Evolutionary conservation across 164 flowering plant species (phyloP).

Genomic region (Umbilicus rupestris): DNA sequence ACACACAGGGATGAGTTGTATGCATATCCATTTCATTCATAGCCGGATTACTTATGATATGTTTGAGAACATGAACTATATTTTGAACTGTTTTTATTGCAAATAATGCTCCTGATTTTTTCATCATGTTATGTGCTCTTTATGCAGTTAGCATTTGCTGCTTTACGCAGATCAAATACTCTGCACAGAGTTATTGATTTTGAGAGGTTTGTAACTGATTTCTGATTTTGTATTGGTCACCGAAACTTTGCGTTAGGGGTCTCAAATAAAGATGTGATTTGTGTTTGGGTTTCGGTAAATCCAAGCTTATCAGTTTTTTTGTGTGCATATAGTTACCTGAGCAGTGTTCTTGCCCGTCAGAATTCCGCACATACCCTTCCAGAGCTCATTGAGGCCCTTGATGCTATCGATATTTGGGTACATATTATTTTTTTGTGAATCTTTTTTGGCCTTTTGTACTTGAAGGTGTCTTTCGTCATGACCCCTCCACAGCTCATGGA

Average conservation of each 20-base stretch:
- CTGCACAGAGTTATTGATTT: constrained; percentile 55
- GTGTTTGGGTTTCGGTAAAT: background rate
- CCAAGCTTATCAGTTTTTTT: constrained; percentile 4
- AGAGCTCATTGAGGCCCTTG: constrained; percentile 46
- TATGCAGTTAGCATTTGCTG: constrained; percentile 88
- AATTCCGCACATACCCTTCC: constrained; percentile 32
- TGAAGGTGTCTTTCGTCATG: background rate
- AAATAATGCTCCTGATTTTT: too few species aligned
- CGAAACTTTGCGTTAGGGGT: background rate
- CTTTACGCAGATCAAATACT: constrained; percentile 61
- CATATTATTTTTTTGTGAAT: background rate
- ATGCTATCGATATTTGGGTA: constrained; percentile 65
- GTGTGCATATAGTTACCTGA: constrained; percentile 52
- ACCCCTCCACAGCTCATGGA: background rate
- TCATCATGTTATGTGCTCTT: background rate
- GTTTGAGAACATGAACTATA: background rate
- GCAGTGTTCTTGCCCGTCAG: constrained; percentile 52
- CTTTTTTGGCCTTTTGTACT: background rate
- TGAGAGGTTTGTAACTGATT: constrained; percentile 47
- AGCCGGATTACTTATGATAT: background rate
- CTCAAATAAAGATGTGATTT: background rate
- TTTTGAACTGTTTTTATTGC: background rate
- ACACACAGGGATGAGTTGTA: background rate
- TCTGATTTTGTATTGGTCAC: background rate
- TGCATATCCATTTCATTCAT: background rate